Percentiles rank a stretch among this genome's conserved stretches.
phyloP scores from a whole-genome alignment of 2,329 filamentous ascomycete species.

The Paraconiothyrium sp. region DNA sequence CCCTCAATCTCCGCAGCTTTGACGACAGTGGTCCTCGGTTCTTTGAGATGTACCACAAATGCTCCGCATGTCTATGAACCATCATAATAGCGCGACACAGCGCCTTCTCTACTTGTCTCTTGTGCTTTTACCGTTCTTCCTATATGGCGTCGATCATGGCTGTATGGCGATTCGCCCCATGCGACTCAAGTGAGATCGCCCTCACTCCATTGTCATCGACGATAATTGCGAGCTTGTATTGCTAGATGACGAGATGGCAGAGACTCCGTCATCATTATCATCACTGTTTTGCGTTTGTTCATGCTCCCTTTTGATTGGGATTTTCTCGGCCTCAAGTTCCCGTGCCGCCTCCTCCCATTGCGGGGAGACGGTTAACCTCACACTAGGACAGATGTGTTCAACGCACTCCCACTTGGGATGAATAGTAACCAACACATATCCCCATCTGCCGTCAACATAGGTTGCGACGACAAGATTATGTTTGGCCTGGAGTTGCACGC shows the following conservation, averaged over 20 bases:
- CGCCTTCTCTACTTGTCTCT: not conserved
- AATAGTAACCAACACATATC: not conserved
- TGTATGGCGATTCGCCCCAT: not conserved
- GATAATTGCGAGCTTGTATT: not conserved
- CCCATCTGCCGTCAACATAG: conserved; percentile 29
- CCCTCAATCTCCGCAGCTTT: no score
- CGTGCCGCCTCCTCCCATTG: not conserved
- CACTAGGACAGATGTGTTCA: not conserved
- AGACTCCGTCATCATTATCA: conserved; percentile 1
- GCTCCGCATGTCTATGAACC: no score
- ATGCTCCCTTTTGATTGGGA: not conserved
- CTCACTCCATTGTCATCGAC: not conserved
- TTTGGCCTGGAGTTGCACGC: conserved; percentile 8
- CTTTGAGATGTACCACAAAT: no score
- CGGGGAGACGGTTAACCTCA: not conserved
- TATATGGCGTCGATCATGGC: no score
- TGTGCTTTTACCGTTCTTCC: no score
- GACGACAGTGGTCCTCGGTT: no score
- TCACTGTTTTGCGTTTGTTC: not conserved
- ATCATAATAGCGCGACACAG: not conserved
- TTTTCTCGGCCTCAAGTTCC: not conserved
- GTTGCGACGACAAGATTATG: conserved; percentile 21
- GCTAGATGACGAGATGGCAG: conserved; percentile 4
- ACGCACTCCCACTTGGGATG: conserved; percentile 10
- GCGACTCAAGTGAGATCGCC: conserved; percentile 9